phyloP scores from a whole-genome alignment of 805 yeast species.

The Torulaspora franciscae region DNA sequence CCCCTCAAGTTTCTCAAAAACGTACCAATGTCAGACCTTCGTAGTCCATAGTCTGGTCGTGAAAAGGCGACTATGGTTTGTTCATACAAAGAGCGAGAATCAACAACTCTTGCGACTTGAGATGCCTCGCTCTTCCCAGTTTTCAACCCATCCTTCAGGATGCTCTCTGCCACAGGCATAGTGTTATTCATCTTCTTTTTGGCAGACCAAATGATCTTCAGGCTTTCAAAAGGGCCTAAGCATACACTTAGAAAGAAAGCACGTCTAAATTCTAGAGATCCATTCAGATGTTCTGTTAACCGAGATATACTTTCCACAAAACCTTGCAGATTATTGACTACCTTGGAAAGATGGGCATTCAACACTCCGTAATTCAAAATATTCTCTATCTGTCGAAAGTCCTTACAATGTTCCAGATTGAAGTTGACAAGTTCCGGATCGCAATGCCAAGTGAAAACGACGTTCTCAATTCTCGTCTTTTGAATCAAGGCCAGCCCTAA shows the following conservation, averaged over 20 bases:
- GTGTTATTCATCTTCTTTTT: slow-evolving; percentile 28
- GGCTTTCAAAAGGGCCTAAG: slow-evolving; percentile 24
- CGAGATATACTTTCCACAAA: slow-evolving; percentile 10
- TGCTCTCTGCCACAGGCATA: slow-evolving; percentile 37
- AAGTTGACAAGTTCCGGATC: slow-evolving; percentile 21
- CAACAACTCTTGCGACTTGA: slow-evolving; percentile 44
- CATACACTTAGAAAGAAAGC: slow-evolving; percentile 18
- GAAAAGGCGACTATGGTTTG: slow-evolving; percentile 29
- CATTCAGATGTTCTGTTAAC: slow-evolving; percentile 1
- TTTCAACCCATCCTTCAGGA: slow-evolving; percentile 67
- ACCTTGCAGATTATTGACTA: slow-evolving; percentile 5
- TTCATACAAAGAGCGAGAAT: slow-evolving; percentile 29
- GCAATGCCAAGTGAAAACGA: slow-evolving; percentile 48
- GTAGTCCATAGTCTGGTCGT: slow-evolving; percentile 16
- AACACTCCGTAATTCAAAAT: slow-evolving; percentile 18
- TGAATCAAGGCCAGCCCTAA: slow-evolving; percentile 60
- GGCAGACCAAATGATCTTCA: slow-evolving; percentile 25
- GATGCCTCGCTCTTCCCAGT: slow-evolving; percentile 54
- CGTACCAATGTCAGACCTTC: slow-evolving; percentile 57
- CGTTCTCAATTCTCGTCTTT: slow-evolving; percentile 49
- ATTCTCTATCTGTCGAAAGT: slow-evolving; percentile 15
- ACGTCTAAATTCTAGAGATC: slow-evolving; percentile 16
- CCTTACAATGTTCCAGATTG: slow-evolving; percentile 23
- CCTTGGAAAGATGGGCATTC: slow-evolving; percentile 11
- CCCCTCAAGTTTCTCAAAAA: slow-evolving; percentile 51